Evolutionary conservation across 352 stramenopile genomes (phyloP).

Genomic region (Globisporangium paroecandrum): DNA sequence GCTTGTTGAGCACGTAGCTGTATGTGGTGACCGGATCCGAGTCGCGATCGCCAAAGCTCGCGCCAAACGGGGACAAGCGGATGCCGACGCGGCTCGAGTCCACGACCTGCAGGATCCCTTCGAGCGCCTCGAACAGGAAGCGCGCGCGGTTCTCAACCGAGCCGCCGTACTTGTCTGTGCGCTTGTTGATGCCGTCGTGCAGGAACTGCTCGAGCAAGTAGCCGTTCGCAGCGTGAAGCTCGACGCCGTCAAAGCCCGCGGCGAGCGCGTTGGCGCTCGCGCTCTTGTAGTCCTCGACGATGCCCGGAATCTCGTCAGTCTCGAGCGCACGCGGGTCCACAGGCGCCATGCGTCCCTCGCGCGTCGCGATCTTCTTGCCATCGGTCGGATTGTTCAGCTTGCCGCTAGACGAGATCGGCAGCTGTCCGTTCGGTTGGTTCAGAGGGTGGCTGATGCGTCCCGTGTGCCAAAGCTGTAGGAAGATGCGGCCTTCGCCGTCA

Average conservation of each 20-base stretch:
- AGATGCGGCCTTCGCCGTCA: constrained; percentile 71
- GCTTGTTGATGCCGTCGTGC: constrained; percentile 69
- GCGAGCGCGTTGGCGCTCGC: constrained; percentile 36
- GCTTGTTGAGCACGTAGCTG: constrained; percentile 42
- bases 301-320: constrained; percentile 62
- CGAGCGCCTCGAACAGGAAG: constrained; percentile 74
- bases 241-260: constrained; percentile 82
- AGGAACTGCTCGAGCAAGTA: constrained; percentile 89
- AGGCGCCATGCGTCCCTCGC: constrained; percentile 33
- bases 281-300: constrained; percentile 63
- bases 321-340: constrained; percentile 66
- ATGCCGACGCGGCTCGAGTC: constrained; percentile 41
- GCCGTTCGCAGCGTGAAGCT: constrained; percentile 81
- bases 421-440: constrained; percentile 54
- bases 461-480: constrained; percentile 86
- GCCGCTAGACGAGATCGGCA: constrained; percentile 55
- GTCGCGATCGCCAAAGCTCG: constrained; percentile 46
- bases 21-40: constrained; percentile 49
- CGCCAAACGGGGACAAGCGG: constrained; percentile 42
- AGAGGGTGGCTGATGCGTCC: constrained; percentile 67
- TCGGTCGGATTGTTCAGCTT: constrained; percentile 30
- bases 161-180: constrained; percentile 85
- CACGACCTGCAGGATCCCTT: constrained; percentile 40
- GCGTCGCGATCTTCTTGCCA: constrained; percentile 39
- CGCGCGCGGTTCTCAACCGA: constrained; percentile 80